A percentile compares a stretch with the other conserved stretches of the same genome.
Conservation (phyloP, 2,329 filamentous ascomycete genomes). For the Cadophora sp. region DNA sequence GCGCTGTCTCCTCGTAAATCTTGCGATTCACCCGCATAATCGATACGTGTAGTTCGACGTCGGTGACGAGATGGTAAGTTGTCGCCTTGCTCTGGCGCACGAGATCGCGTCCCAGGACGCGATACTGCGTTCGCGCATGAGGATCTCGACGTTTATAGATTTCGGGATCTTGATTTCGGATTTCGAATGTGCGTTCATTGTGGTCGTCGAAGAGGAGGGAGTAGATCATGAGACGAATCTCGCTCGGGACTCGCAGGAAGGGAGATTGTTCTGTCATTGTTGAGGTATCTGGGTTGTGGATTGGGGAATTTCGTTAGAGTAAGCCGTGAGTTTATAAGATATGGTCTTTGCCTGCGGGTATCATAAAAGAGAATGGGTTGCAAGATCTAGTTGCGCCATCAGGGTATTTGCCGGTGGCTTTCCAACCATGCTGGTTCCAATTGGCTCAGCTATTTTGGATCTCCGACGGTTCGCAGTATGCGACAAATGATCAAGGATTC, state of each 20-base stretch:
- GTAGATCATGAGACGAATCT: conserved; percentile 42
- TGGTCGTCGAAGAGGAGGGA: conserved; percentile 51
- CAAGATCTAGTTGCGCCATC: conserved; percentile 13
- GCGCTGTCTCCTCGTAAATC: conserved; percentile 61
- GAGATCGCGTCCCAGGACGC: conserved; percentile 50
- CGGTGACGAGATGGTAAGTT: conserved; percentile 59
- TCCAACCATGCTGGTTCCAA: background rate
- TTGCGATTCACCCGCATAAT: conserved; percentile 54
- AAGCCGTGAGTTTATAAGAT: background rate
- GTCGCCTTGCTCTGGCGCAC: conserved; percentile 54
- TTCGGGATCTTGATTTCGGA: conserved; percentile 46
- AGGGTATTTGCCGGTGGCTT: conserved; percentile 8
- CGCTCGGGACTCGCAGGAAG: conserved; percentile 38
- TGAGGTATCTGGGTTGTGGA: background rate
- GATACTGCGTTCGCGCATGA: conserved; percentile 48
- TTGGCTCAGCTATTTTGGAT: background rate
- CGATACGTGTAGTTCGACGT: conserved; percentile 49
- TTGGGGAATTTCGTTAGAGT: background rate
- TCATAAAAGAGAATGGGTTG: background rate
- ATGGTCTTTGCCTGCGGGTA: background rate
- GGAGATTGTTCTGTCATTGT: conserved; percentile 29
- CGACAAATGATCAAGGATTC: conserved; percentile 13
- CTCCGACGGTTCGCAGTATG: conserved; percentile 12
- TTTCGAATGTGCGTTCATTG: conserved; percentile 46
- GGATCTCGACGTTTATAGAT: conserved; percentile 35